Percentiles rank a stretch among this genome's conserved stretches.
These are phyloP conservation scores for Calonectria pseudoreteaudii DNA, from an alignment of 2,329 filamentous ascomycete genomes.

Conservation along the genomic window DNA sequence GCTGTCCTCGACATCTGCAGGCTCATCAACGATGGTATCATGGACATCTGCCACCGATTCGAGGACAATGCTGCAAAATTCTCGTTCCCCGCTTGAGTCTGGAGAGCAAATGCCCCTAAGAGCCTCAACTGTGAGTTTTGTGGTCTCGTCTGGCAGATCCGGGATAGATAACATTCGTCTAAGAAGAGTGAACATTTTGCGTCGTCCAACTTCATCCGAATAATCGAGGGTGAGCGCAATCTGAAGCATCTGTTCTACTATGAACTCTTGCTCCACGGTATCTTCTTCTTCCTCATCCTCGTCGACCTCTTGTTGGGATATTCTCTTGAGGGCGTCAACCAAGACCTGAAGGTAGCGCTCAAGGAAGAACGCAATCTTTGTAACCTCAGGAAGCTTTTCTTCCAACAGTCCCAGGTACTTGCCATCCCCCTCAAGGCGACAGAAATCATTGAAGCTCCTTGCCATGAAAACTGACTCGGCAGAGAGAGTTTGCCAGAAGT, in stretches of 20 bases:
- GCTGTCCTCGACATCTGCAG: slow-evolving; percentile 72
- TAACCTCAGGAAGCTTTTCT: slow-evolving; percentile 95
- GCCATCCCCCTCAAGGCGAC: slow-evolving; percentile 77
- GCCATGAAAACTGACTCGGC: slow-evolving; percentile 92
- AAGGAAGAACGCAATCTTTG: slow-evolving; percentile 87
- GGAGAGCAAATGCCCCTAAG: slow-evolving; percentile 85
- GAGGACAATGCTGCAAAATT: slow-evolving; percentile 87
- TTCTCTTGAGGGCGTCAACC: slow-evolving; percentile 71
- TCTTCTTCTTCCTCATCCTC: slow-evolving; percentile 82
- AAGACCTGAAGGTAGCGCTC: slow-evolving; percentile 81
- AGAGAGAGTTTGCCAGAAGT: slow-evolving; percentile 83
- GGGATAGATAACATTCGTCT: slow-evolving; percentile 87
- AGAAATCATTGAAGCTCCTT: slow-evolving; percentile 95
- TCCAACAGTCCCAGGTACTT: slow-evolving; percentile 83
- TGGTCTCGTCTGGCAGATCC: slow-evolving; percentile 91
- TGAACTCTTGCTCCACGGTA: slow-evolving; percentile 91
- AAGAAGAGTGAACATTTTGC: slow-evolving; percentile 95
- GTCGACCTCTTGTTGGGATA: slow-evolving; percentile 65
- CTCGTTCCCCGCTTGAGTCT: slow-evolving; percentile 78
- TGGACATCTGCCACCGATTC: slow-evolving; percentile 97
- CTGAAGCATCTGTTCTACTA: slow-evolving; percentile 93
- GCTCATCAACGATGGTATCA: slow-evolving; percentile 86
- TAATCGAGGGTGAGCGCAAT: slow-evolving; percentile 95
- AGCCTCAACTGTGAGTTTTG: slow-evolving; percentile 86
- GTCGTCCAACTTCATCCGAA: slow-evolving; percentile 93